phyloP scores from a whole-genome alignment of 352 stramenopile genomes.

The Globisporangium nodosum region DNA sequence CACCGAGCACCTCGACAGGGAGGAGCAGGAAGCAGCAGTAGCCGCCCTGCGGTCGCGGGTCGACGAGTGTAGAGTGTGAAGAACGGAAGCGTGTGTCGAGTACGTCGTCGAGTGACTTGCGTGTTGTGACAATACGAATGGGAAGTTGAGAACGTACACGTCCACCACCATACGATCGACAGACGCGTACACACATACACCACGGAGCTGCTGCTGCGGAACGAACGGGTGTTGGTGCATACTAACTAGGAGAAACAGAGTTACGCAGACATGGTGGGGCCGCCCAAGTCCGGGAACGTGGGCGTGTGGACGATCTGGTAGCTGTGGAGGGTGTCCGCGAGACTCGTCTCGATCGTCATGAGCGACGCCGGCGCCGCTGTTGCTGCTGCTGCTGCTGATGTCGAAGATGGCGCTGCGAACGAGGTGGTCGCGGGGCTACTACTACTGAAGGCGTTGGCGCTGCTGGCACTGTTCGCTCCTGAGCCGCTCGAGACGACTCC shows the following conservation, averaged over 20 bases:
- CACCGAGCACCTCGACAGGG: constrained; percentile 1
- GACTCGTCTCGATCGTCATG: constrained; percentile 17
- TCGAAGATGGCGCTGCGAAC: neutral
- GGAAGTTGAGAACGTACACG: neutral
- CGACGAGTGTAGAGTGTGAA: neutral
- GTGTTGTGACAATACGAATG: neutral
- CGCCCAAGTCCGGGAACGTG: constrained; percentile 49
- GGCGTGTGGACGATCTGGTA: constrained; percentile 63
- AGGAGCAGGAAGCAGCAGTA: neutral
- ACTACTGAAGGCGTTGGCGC: neutral
- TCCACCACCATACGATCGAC: neutral
- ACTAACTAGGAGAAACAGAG: neutral
- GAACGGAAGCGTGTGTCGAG: neutral
- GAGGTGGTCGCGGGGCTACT: neutral
- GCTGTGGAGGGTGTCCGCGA: constrained; percentile 27
- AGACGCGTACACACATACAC: too few species aligned
- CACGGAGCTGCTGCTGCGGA: too few species aligned
- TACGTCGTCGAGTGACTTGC: neutral
- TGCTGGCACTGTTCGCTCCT: constrained; percentile 3
- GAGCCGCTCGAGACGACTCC: too few species aligned
- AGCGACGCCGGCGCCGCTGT: neutral
- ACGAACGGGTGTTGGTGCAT: neutral
- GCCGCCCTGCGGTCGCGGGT: neutral
- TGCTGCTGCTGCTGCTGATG: neutral
- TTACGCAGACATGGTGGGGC: constrained; percentile 18